A percentile compares a stretch with the other conserved stretches of the same genome.
Conservation (phyloP, 768 basidiomycete species). For the Boletus fagicola region DNA sequence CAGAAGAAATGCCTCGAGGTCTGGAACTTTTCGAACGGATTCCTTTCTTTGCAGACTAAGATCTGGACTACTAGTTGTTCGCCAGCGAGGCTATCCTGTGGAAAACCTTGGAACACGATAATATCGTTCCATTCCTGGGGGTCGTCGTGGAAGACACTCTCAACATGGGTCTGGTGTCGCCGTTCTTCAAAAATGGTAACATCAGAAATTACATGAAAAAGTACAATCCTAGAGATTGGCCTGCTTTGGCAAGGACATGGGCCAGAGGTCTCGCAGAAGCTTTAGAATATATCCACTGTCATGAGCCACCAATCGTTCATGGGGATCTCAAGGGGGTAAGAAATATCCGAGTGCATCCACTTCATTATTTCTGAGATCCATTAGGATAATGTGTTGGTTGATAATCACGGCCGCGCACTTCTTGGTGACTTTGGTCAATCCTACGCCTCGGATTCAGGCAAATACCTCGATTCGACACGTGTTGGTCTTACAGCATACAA, state of each 20-base stretch:
- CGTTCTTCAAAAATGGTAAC: constrained; percentile 23
- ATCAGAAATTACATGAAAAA: constrained; percentile 9
- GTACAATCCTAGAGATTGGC: neutral
- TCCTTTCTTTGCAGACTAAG: constrained; percentile 1
- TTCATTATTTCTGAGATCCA: neutral
- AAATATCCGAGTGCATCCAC: neutral
- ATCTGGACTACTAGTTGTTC: constrained; percentile 15
- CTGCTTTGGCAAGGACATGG: constrained; percentile 6
- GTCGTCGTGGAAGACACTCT: constrained; percentile 4
- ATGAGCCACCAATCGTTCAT: constrained; percentile 35
- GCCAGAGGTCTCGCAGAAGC: constrained; percentile 20
- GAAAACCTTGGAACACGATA: constrained; percentile 24
- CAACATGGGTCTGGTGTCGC: constrained; percentile 24
- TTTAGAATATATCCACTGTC: constrained; percentile 24
- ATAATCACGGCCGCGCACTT: constrained; percentile 12
- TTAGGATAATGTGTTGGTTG: constrained; percentile 28
- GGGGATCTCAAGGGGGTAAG: constrained; percentile 42
- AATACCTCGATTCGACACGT: constrained; percentile 23
- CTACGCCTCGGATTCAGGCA: constrained; percentile 21
- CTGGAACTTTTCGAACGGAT: neutral
- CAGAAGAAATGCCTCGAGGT: constrained; percentile 15
- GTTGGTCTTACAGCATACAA: constrained; percentile 12
- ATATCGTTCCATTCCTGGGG: constrained; percentile 30
- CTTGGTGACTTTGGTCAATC: constrained; percentile 32
- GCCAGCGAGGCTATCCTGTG: constrained; percentile 30